Evolutionary conservation across 2,329 filamentous ascomycete genomes (phyloP).

Genomic region (Coniella lustricola): DNA sequence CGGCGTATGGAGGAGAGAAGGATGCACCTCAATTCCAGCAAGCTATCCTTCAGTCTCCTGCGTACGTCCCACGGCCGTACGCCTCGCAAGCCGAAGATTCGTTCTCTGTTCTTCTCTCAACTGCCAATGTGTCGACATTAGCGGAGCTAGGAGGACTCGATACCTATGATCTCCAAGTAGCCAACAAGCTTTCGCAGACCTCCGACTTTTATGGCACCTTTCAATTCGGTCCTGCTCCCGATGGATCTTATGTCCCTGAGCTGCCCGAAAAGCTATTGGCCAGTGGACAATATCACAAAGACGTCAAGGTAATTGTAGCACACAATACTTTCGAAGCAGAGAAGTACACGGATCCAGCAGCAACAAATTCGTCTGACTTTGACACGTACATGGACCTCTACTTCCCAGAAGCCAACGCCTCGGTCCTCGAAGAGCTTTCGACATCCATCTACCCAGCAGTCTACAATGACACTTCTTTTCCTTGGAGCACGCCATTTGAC

Average conservation of each 20-base stretch:
- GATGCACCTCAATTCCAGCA: constrained; percentile 8
- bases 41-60: constrained; percentile 9
- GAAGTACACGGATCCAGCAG: constrained; percentile 4
- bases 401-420: constrained; percentile 1
- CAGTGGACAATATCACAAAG: constrained; percentile 4
- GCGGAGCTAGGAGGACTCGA: constrained; percentile 1
- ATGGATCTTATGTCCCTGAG: constrained; percentile 2
- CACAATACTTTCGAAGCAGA: constrained; percentile 11
- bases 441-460: constrained; percentile 3
- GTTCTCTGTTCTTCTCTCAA: not conserved
- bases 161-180: constrained; percentile 2
- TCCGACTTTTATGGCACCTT: constrained; percentile 5
- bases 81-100: constrained; percentile 6
- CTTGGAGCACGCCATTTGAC: constrained; percentile 5
- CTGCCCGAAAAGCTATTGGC: constrained; percentile 7
- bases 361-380: constrained; percentile 8
- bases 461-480: constrained; percentile 5
- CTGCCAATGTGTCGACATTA: constrained; percentile 3
- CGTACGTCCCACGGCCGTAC: constrained; percentile 6
- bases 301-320: constrained; percentile 9
- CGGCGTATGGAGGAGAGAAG: constrained; percentile 2
- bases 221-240: constrained; percentile 5
- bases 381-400: constrained; percentile 5
- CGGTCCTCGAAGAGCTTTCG: not conserved
- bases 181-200: constrained; percentile 8